Conservation (phyloP, 2,329 filamentous ascomycete species). For the Orbilia oligospora region DNA sequence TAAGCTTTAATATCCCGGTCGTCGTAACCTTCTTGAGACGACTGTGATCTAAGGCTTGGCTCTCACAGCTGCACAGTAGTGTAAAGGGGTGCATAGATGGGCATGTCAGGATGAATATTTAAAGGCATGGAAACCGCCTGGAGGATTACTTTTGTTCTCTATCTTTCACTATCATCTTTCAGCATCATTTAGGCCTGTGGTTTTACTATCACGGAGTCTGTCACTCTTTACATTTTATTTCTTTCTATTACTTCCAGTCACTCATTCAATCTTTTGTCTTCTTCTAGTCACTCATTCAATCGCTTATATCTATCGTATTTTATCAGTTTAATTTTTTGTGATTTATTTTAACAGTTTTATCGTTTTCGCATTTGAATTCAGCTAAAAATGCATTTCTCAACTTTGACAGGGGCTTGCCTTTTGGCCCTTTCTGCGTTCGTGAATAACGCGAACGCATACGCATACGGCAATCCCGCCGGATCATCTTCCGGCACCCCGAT, state of each 20-base stretch:
- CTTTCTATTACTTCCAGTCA: slow-evolving; percentile 36
- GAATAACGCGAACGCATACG: slow-evolving; percentile 20
- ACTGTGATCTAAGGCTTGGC: slow-evolving; percentile 1
- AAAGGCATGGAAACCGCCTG: slow-evolving; percentile 19
- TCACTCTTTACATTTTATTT: slow-evolving; percentile 46
- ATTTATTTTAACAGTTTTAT: not conserved
- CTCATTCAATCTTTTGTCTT: slow-evolving; percentile 38
- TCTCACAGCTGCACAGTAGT: not conserved
- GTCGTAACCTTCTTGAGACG: slow-evolving; percentile 31
- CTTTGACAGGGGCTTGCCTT: slow-evolving; percentile 28
- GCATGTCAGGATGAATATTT: slow-evolving; percentile 15
- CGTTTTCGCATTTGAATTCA: not conserved
- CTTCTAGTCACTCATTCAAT: slow-evolving; percentile 26
- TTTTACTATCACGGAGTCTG: slow-evolving; percentile 41
- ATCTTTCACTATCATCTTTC: slow-evolving; percentile 7
- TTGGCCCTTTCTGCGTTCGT: slow-evolving; percentile 38
- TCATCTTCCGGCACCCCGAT: not conserved
- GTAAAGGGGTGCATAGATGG: not conserved
- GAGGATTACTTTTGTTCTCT: not conserved
- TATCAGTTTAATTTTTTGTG: slow-evolving; percentile 1
- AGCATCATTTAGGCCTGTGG: slow-evolving; percentile 39
- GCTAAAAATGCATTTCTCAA: slow-evolving; percentile 38
- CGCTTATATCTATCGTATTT: slow-evolving; percentile 24
- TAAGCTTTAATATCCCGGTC: slow-evolving; percentile 37
- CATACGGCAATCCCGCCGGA: not conserved